Conservation (phyloP, 352 stramenopile genomes). For the Aphanomyces astaci region DNA sequence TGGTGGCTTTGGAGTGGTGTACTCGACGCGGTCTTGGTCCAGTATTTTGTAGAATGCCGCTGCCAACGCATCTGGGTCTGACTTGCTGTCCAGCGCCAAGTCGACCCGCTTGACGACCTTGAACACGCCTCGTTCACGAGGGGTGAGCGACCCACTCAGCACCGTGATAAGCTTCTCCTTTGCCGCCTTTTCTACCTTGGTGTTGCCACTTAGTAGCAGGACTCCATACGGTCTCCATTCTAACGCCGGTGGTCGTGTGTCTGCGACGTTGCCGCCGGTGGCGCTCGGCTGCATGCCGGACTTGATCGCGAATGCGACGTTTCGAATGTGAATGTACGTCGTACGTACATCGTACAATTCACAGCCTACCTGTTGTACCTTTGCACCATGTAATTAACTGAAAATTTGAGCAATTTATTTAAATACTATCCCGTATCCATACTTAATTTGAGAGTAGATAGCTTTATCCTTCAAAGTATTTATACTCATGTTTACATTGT, state of each 20-base stretch:
- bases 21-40: conserved; percentile 7
- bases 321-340: neutral
- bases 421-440: too few relatives aligned
- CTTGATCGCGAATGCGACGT: neutral
- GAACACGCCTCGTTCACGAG: conserved; percentile 19
- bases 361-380: too few relatives aligned
- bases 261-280: neutral
- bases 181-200: conserved; percentile 10
- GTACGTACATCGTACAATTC: conserved; percentile 1
- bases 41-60: conserved; percentile 2
- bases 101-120: conserved; percentile 16
- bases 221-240: conserved; percentile 19
- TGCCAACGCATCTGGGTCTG: conserved; percentile 5
- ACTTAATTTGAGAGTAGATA: too few relatives aligned
- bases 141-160: conserved; percentile 20
- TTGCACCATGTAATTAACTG: too few relatives aligned
- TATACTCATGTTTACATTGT: too few relatives aligned
- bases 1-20: neutral
- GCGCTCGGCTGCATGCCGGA: neutral
- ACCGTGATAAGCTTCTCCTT: conserved; percentile 10
- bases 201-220: conserved; percentile 1
- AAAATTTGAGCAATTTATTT: too few relatives aligned
- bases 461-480: too few relatives aligned
- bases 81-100: neutral
- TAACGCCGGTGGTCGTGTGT: neutral